A percentile compares a stretch with the other conserved stretches of the same genome.
Evolutionary conservation across 2,329 filamentous ascomycete genomes (phyloP).

Genomic region (Berkeleyomyces rouxiae): DNA sequence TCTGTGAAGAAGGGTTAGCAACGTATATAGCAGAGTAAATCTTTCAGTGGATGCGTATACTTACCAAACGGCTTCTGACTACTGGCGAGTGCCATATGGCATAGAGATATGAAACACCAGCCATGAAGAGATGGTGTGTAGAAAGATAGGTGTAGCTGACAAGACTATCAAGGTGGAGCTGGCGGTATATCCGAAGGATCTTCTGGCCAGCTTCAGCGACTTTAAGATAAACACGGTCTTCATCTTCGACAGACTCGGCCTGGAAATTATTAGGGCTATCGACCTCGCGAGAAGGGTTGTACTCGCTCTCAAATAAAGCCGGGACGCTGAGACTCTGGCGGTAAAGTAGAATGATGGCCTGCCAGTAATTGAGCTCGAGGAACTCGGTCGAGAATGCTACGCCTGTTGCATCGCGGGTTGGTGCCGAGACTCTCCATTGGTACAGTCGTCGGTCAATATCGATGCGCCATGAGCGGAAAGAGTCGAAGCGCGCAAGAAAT

Average conservation of each 20-base stretch:
- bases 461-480: constrained; percentile 73
- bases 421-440: constrained; percentile 75
- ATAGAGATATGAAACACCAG: constrained; percentile 88
- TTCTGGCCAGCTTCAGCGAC: constrained; percentile 90
- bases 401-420: constrained; percentile 60
- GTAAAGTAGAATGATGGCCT: constrained; percentile 90
- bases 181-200: constrained; percentile 76
- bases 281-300: constrained; percentile 46
- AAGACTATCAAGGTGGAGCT: constrained; percentile 70
- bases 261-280: constrained; percentile 42
- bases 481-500: constrained; percentile 68
- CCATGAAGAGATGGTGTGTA: constrained; percentile 94
- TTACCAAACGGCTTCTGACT: constrained; percentile 69
- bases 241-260: constrained; percentile 56
- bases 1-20: constrained; percentile 29
- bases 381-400: constrained; percentile 84
- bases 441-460: constrained; percentile 71
- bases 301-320: constrained; percentile 66
- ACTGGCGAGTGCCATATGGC: constrained; percentile 92
- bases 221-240: constrained; percentile 83
- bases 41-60: constrained; percentile 20
- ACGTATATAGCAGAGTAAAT: neutral
- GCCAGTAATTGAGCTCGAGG: constrained; percentile 92
- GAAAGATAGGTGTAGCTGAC: constrained; percentile 95
- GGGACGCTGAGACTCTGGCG: constrained; percentile 79